phyloP scores from a whole-genome alignment of 108 stramenopile species.

The Nitzschia sp. region DNA sequence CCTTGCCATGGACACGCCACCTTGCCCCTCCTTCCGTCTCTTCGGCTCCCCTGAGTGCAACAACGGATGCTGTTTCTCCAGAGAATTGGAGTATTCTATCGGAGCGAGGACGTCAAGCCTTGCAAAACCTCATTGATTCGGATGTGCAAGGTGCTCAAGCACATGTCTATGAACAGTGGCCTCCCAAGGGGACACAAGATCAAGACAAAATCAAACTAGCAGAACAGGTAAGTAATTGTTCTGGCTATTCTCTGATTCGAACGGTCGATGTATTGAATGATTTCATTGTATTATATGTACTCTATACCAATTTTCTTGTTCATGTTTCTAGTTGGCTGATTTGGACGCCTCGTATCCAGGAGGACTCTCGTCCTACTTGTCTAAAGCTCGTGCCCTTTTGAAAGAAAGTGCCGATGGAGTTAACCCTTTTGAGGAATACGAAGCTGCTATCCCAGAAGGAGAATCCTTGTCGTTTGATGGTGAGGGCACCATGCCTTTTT shows the following conservation, averaged over 20 bases:
- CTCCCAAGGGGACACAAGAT: conserved; percentile 72
- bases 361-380: conserved; percentile 85
- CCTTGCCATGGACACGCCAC: too few relatives aligned
- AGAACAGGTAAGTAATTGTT: conserved; percentile 65
- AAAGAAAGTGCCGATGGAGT: conserved; percentile 82
- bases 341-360: conserved; percentile 93
- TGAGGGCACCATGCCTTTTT: conserved; percentile 81
- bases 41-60: too few relatives aligned
- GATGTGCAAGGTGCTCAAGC: conserved; percentile 56
- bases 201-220: conserved; percentile 69
- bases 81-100: conserved; percentile 69
- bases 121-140: conserved; percentile 53
- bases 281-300: background rate
- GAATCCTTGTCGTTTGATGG: conserved; percentile 85
- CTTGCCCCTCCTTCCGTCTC: too few relatives aligned
- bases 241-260: background rate
- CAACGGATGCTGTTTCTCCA: conserved; percentile 16
- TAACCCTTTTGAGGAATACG: conserved; percentile 94
- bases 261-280: background rate
- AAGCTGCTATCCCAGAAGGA: conserved; percentile 88
- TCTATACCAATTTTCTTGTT: too few relatives aligned
- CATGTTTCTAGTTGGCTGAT: conserved; percentile 64
- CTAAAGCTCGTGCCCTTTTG: conserved; percentile 84
- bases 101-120: conserved; percentile 58
- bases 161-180: conserved; percentile 91